Base-by-base conservation (phyloP, 192 early-diverging fungal genomes). In the Spinellus fusiger region DNA sequence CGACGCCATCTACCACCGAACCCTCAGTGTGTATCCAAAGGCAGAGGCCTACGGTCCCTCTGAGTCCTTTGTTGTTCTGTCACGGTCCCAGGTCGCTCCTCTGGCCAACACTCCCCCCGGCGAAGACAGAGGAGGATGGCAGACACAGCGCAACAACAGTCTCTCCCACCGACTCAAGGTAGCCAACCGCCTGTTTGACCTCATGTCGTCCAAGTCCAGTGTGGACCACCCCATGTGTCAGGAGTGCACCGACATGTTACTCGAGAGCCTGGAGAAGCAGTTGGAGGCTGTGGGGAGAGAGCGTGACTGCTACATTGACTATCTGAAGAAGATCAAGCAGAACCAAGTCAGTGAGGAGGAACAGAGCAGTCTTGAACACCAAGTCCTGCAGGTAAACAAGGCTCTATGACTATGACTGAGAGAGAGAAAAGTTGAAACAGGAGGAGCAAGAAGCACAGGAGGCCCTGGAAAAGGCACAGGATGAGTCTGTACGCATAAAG, bases 221-320 rank as follows among this genome's bases (percentile, higher is more conserved):
- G 73, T 91, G 13, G 80, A 81, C 48, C 91, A 94, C 53, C 92
- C 92, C 12, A 81, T 96, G 68, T 98, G 96, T 67, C 83, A 90
- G 59, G 93, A 93, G 49, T 98, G 96, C 62, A 88, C 92, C 0
- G 91, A 93, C 51, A 85, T 86, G 61, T 63, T 95, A 53, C 40
- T 84, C 48, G 77, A 87, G 9, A 73, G 77, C 27, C 62, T 98
- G 35, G 86, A 89, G 40, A 83, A 81, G 55, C 80, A 87, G 49
- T 62, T 93, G 16, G 57, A 71, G 0, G 91, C 94, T 61, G 77
- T 86, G 7, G 73, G 77, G n/a, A 73, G 69, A 44, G 92, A 94
- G 68, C 70, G 80, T 47, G 87, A 90, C 66, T 87, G 85, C 22
- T 92, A 93, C 57, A 84, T 85, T 38, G 80, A 79, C 16, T 88